Conservation (phyloP, 1,139 yeast genomes). For the Geotrichum klebahnii region DNA sequence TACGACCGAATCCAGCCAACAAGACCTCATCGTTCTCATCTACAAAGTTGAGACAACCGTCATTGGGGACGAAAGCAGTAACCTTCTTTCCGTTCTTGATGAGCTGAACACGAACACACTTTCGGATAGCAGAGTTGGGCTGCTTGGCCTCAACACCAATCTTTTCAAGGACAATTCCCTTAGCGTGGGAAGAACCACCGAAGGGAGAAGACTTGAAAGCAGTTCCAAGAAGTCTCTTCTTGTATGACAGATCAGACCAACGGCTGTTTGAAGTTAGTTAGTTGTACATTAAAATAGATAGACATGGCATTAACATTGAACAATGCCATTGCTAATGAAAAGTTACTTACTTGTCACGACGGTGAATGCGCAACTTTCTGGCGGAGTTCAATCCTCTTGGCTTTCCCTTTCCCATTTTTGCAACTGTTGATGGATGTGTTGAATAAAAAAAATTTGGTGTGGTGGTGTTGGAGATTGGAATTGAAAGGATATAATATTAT, state of each 20-base stretch:
- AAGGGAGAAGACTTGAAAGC: conserved; percentile 99
- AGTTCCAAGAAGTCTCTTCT: conserved; percentile 98
- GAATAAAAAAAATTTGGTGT: conserved; percentile 27
- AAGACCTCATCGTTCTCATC: conserved; percentile 99
- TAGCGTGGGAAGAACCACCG: conserved; percentile 99
- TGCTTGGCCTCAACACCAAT: conserved; percentile 99
- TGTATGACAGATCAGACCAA: conserved; percentile 98
- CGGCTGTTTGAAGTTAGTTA: conserved; percentile 48
- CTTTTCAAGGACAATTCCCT: conserved; percentile 99
- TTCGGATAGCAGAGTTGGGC: conserved; percentile 99
- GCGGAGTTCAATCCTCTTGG: conserved; percentile 99
- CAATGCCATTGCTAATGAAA: neutral
- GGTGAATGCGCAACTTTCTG: conserved; percentile 99
- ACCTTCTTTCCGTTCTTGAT: conserved; percentile 99
- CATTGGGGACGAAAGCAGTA: conserved; percentile 99
- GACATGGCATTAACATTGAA: conserved; percentile 25
- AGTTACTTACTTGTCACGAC: conserved; percentile 80
- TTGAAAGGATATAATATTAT: no score
- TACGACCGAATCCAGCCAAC: conserved; percentile 99
- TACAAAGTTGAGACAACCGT: conserved; percentile 99
- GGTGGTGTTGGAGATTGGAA: conserved; percentile 6
- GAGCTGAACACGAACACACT: conserved; percentile 99
- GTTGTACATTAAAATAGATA: neutral
- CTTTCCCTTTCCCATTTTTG: conserved; percentile 88
- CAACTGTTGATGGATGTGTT: no score